These are phyloP conservation scores for Cystofilobasidium ferigula DNA, from an alignment of 768 basidiomycete species.

Conservation along the genomic window DNA sequence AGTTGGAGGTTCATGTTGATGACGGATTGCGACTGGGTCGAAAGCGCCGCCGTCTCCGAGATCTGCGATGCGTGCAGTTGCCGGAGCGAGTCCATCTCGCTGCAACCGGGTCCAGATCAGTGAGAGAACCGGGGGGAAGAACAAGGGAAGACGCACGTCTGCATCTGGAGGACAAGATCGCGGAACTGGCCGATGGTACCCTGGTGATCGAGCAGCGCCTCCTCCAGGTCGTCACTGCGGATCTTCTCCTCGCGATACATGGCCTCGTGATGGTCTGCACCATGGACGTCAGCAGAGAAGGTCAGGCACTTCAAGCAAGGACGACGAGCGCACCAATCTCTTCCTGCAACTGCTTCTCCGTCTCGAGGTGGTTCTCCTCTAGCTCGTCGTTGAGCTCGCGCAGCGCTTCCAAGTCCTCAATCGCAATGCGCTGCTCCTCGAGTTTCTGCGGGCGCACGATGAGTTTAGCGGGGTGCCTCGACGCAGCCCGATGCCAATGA, in stretches of 20 bases:
- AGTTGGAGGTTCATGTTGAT: conserved; percentile 90
- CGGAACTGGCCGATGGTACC: conserved; percentile 82
- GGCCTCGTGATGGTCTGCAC: conserved; percentile 48
- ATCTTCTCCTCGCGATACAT: conserved; percentile 57
- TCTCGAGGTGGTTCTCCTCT: conserved; percentile 89
- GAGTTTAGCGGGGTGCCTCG: too few relatives aligned
- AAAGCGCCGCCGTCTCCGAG: conserved; percentile 67
- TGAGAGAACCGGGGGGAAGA: neutral
- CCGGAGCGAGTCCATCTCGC: conserved; percentile 75
- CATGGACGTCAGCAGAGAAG: neutral
- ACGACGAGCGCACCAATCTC: conserved; percentile 55
- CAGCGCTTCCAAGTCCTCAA: conserved; percentile 90
- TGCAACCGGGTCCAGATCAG: conserved; percentile 34
- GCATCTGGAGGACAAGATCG: conserved; percentile 73
- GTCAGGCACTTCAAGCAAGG: neutral
- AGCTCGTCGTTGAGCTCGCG: conserved; percentile 95
- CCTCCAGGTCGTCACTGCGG: conserved; percentile 61
- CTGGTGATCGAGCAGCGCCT: conserved; percentile 72
- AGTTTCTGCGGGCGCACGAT: conserved; percentile 57
- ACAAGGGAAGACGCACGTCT: conserved; percentile 47
- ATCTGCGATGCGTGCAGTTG: conserved; percentile 75
- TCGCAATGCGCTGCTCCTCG: conserved; percentile 90
- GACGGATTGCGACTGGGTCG: conserved; percentile 80
- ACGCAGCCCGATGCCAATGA: too few relatives aligned
- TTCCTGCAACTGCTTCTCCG: conserved; percentile 78